These are phyloP conservation scores for Mycena pura DNA, from an alignment of 768 basidiomycete genomes.

Conservation along the genomic window DNA sequence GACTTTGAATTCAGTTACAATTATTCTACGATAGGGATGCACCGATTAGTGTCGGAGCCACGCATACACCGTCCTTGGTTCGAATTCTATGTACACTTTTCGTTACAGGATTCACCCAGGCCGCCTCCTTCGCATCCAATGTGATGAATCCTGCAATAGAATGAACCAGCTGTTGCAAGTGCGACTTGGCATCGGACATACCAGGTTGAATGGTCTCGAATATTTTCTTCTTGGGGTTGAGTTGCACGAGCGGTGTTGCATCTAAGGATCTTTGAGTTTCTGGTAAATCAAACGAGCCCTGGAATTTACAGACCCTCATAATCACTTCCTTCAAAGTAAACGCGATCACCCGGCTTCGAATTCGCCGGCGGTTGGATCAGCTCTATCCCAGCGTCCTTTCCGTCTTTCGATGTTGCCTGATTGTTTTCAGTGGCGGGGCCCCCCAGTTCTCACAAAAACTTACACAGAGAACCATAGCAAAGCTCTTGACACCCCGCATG, in stretches of 20 bases:
- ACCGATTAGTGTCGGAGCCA: constrained; percentile 82
- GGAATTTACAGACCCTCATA: constrained; percentile 68
- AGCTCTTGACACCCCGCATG: constrained; percentile 98
- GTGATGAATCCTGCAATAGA: constrained; percentile 77
- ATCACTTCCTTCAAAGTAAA: constrained; percentile 93
- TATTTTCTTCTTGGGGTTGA: constrained; percentile 99
- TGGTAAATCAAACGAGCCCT: neutral
- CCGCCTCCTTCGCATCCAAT: constrained; percentile 84
- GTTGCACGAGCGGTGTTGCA: constrained; percentile 73
- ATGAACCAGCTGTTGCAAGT: neutral
- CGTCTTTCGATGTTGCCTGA: constrained; percentile 89
- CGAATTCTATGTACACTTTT: constrained; percentile 84
- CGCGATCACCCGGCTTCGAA: constrained; percentile 88
- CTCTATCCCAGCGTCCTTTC: constrained; percentile 90
- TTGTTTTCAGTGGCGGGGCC: neutral
- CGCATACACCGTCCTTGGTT: constrained; percentile 83
- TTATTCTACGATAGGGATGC: constrained; percentile 84
- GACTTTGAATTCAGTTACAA: too few relatives aligned
- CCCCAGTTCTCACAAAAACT: constrained; percentile 33
- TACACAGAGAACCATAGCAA: constrained; percentile 96
- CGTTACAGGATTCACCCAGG: constrained; percentile 88
- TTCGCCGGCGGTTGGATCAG: constrained; percentile 87
- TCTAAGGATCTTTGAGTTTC: constrained; percentile 39
- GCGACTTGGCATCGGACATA: constrained; percentile 31
- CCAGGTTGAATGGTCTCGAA: constrained; percentile 97